Percentiles rank a stretch among this genome's conserved stretches.
These are phyloP conservation scores for Eutrema yunnanense DNA, from an alignment of 345 rosid species.

Conservation along the genomic window DNA sequence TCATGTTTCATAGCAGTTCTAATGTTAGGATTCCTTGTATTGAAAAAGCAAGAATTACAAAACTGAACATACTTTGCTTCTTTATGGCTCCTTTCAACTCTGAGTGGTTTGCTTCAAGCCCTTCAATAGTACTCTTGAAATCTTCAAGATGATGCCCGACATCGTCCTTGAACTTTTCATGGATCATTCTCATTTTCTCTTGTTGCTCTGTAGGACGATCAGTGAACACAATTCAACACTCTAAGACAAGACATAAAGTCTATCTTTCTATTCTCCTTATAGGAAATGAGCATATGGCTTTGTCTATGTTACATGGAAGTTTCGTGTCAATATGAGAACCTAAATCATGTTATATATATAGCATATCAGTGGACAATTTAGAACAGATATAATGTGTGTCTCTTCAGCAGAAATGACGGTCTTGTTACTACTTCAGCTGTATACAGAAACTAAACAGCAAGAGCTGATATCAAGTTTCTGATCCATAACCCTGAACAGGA, in stretches of 20 bases:
- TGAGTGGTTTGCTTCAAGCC: constrained; percentile 52
- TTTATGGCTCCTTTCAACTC: constrained; percentile 62
- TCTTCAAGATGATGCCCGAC: constrained; percentile 52
- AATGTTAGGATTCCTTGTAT: not conserved
- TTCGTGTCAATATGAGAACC: not conserved
- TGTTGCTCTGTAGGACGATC: constrained; percentile 53
- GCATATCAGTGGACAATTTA: not conserved
- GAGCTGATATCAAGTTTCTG: not conserved
- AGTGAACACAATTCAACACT: constrained; percentile 6
- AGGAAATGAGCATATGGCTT: not conserved
- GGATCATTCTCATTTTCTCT: constrained; percentile 59
- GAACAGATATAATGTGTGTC: constrained; percentile 9
- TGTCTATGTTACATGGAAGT: not conserved
- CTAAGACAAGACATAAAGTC: constrained; percentile 3
- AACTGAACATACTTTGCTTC: constrained; percentile 64
- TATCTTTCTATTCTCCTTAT: not conserved
- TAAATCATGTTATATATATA: not conserved
- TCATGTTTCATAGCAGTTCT: not conserved
- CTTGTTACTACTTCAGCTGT: not conserved
- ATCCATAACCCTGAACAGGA: not conserved
- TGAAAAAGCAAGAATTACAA: not conserved
- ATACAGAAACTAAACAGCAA: not conserved
- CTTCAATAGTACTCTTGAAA: constrained; percentile 50
- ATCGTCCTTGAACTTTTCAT: constrained; percentile 64
- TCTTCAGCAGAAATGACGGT: not conserved